Percentiles rank a stretch among this genome's conserved stretches.
phyloP scores from a whole-genome alignment of 352 stramenopile genomes.

The Globisporangium spinosum region DNA sequence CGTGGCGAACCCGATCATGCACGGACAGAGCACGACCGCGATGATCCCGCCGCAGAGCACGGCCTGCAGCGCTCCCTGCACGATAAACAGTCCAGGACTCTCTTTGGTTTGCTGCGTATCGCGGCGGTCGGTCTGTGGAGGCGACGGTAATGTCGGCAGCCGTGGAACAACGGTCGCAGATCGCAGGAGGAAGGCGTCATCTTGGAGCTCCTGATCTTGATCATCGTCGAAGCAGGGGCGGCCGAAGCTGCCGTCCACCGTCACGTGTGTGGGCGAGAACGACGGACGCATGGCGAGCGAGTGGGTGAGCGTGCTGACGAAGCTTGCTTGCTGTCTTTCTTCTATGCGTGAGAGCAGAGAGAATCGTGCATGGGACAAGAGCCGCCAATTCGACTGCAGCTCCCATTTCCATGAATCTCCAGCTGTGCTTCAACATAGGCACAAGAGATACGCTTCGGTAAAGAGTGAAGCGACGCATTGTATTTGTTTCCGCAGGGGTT shows the following conservation, averaged over 20 bases:
- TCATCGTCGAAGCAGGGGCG: slow-evolving; percentile 32
- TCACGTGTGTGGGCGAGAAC: slow-evolving; percentile 42
- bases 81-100: slow-evolving; percentile 6
- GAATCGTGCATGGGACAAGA: not conserved
- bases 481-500: no score
- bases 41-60: slow-evolving; percentile 89
- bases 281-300: slow-evolving; percentile 37
- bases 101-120: not conserved
- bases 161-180: not conserved
- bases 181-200: not conserved
- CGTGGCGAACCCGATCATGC: slow-evolving; percentile 86
- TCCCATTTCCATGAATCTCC: no score
- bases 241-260: slow-evolving; percentile 29
- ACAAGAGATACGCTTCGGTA: no score
- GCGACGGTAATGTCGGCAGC: not conserved
- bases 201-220: not conserved
- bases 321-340: not conserved
- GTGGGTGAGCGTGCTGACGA: not conserved
- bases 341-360: not conserved
- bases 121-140: not conserved
- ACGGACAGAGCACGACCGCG: slow-evolving; percentile 57
- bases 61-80: slow-evolving; percentile 49
- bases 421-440: no score
- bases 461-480: no score
- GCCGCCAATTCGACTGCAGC: not conserved